These are phyloP conservation scores for Cryptococcus sp. DNA, from an alignment of 1,284 basidiomycete species.

Conservation along the genomic window DNA sequence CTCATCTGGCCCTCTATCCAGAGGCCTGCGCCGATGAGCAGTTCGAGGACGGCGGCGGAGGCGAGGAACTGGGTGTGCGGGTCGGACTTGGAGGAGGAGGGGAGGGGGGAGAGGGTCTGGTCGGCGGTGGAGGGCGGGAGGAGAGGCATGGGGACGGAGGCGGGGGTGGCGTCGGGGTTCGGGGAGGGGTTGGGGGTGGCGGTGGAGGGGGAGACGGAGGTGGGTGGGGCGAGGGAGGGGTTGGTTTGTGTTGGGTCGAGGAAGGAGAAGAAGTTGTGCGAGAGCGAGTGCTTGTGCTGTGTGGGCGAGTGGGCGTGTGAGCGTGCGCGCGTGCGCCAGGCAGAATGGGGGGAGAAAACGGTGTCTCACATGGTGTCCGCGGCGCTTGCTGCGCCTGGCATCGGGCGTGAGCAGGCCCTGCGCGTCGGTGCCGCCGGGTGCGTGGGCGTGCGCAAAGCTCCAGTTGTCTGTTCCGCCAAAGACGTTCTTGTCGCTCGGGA, in stretches of 20 bases:
- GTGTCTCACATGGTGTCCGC: slow-evolving; percentile 70
- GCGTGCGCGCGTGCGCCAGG: no score
- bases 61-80: slow-evolving; percentile 47
- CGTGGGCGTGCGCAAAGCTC: slow-evolving; percentile 27
- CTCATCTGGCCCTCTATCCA: slow-evolving; percentile 91
- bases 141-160: slow-evolving; percentile 32
- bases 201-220: slow-evolving; percentile 17
- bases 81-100: slow-evolving; percentile 42
- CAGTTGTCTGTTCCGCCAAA: slow-evolving; percentile 32
- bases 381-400: slow-evolving; percentile 54
- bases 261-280: slow-evolving; percentile 89
- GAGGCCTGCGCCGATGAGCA: slow-evolving; percentile 57
- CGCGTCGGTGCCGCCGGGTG: slow-evolving; percentile 18
- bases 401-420: slow-evolving; percentile 21
- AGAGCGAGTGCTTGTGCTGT: slow-evolving; percentile 84
- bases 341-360: no score
- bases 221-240: slow-evolving; percentile 28
- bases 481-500: slow-evolving; percentile 20
- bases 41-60: slow-evolving; percentile 51
- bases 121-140: slow-evolving; percentile 13
- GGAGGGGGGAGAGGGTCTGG: slow-evolving; percentile 27
- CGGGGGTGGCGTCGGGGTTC: slow-evolving; percentile 25
- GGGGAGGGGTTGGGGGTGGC: slow-evolving; percentile 22
- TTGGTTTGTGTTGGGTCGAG: slow-evolving; percentile 60
- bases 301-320: neutral